These are phyloP conservation scores for Fusarium metavorans DNA, from an alignment of 2,329 filamentous ascomycete genomes.

Conservation along the genomic window DNA sequence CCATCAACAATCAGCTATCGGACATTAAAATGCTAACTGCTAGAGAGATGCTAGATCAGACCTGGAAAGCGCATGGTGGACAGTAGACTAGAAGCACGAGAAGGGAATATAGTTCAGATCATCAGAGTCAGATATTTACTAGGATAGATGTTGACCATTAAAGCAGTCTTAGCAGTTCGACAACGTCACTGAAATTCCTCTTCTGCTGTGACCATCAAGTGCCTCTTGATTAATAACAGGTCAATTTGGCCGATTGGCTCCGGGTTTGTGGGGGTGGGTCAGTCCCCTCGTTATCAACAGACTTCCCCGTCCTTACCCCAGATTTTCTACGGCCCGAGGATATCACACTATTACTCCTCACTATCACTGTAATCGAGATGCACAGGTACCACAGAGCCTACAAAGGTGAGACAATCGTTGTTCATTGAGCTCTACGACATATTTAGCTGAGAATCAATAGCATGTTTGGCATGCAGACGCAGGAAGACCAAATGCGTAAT, in stretches of 20 bases:
- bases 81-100: background rate
- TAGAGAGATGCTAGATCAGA: background rate
- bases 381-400: background rate
- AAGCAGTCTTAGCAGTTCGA: background rate
- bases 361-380: background rate
- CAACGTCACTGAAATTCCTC: too few relatives aligned
- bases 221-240: too few relatives aligned
- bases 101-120: background rate
- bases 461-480: background rate
- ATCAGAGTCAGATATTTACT: background rate
- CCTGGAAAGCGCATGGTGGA: background rate
- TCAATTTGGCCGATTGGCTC: background rate
- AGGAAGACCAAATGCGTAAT: background rate
- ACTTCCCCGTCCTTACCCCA: background rate
- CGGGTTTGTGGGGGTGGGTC: background rate
- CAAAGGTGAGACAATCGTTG: background rate
- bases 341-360: background rate
- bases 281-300: too few relatives aligned
- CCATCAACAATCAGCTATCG: background rate
- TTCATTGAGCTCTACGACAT: background rate
- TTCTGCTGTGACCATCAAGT: too few relatives aligned
- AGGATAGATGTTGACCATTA: background rate
- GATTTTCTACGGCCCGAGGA: background rate
- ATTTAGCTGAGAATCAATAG: background rate
- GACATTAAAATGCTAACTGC: background rate